Evolutionary conservation across 2,329 filamentous ascomycete species (phyloP).

Genomic region (Paracoccidioides brasiliensis): DNA sequence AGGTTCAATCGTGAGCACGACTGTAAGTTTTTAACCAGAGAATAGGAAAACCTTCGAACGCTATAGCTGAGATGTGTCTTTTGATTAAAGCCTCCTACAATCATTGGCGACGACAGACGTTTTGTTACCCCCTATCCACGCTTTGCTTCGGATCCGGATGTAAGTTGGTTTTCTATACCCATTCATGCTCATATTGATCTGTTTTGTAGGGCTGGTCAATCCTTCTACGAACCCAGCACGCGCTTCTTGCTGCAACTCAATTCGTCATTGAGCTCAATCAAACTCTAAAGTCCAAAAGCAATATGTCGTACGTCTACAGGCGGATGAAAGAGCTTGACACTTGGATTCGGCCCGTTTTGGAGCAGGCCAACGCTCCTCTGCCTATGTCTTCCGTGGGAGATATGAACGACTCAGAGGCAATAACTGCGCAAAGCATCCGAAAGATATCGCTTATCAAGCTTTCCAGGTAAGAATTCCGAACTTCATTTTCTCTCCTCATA

Average conservation of each 20-base stretch:
- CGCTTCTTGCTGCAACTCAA: conserved; percentile 29
- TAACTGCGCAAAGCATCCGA: conserved; percentile 28
- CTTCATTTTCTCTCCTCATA: conserved; percentile 3
- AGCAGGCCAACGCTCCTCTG: conserved; percentile 19
- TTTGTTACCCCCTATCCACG: conserved; percentile 31
- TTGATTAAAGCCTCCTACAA: conserved; percentile 25
- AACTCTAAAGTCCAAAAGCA: conserved; percentile 22
- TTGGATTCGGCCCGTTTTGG: conserved; percentile 26
- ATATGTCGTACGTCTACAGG: conserved; percentile 28
- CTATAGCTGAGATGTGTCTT: conserved; percentile 5
- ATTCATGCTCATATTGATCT: not conserved
- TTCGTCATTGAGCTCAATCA: conserved; percentile 31
- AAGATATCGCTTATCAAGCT: conserved; percentile 33
- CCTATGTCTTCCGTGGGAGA: conserved; percentile 16
- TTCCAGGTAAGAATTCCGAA: conserved; percentile 22
- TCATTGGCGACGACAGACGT: conserved; percentile 31
- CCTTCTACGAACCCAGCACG: conserved; percentile 31
- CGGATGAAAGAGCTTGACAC: conserved; percentile 31
- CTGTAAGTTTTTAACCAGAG: conserved; percentile 17
- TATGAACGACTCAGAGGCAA: conserved; percentile 20
- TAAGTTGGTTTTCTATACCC: conserved; percentile 12
- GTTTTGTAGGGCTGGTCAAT: conserved; percentile 29
- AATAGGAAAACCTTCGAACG: not conserved
- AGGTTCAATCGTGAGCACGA: conserved; percentile 33
- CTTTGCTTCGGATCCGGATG: conserved; percentile 30